phyloP scores from a whole-genome alignment of 139 green algal genomes.

The Parachlorella kessleri region DNA sequence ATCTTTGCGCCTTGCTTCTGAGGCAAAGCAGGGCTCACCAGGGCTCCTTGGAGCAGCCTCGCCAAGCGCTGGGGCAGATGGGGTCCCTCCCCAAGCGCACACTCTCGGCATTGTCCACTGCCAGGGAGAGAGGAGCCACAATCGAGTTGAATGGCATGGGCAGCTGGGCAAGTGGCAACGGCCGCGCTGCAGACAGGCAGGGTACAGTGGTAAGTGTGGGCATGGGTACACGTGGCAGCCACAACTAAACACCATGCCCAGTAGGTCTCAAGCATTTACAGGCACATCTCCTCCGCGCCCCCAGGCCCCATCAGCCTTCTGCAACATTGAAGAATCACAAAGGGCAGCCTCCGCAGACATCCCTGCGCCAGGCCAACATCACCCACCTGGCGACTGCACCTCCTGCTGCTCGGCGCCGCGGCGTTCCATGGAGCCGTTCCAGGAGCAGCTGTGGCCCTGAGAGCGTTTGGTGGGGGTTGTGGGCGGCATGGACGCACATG shows the following conservation, averaged over 20 bases:
- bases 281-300: too few relatives aligned
- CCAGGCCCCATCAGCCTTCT: too few relatives aligned
- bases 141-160: too few relatives aligned
- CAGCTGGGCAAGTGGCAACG: neutral
- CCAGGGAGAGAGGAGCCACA: constrained; percentile 8
- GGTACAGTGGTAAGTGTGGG: neutral
- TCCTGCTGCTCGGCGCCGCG: neutral
- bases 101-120: constrained; percentile 27
- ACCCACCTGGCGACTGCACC: constrained; percentile 27
- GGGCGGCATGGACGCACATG: neutral
- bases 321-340: too few relatives aligned
- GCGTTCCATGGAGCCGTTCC: constrained; percentile 17
- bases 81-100: constrained; percentile 7
- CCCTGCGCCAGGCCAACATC: too few relatives aligned
- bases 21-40: neutral
- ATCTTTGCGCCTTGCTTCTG: too few relatives aligned
- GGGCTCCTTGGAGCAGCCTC: constrained; percentile 17
- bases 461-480: neutral
- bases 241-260: too few relatives aligned
- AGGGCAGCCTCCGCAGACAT: too few relatives aligned
- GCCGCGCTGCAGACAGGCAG: neutral
- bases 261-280: too few relatives aligned
- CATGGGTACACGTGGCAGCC: neutral
- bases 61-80: constrained; percentile 13
- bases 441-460: constrained; percentile 3